These are phyloP conservation scores for Xylaria bambusicola DNA, from an alignment of 495 filamentous ascomycete genomes.

Conservation along the genomic window DNA sequence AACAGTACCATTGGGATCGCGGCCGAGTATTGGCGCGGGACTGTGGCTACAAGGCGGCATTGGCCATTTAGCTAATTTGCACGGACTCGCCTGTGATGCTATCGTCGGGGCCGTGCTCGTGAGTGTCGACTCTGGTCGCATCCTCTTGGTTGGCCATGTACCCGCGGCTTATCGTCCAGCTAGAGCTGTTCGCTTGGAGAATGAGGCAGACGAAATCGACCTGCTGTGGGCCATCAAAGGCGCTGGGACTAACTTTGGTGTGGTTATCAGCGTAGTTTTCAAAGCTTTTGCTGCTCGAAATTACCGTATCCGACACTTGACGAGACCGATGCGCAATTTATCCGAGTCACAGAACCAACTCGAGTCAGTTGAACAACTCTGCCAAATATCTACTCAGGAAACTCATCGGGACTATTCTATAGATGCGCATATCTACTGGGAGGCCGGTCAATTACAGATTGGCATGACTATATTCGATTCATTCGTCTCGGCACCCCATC, in stretches of 20 bases:
- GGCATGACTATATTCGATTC: constrained; percentile 57
- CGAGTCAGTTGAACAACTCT: no score
- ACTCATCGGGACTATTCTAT: constrained; percentile 51
- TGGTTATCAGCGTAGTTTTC: constrained; percentile 62
- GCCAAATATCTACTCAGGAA: constrained; percentile 39
- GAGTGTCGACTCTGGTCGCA: constrained; percentile 52
- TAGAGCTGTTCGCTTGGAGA: constrained; percentile 48
- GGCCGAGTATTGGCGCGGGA: constrained; percentile 64
- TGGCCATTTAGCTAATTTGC: constrained; percentile 57
- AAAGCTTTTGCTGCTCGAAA: constrained; percentile 48
- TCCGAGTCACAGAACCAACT: constrained; percentile 42
- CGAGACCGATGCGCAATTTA: no score
- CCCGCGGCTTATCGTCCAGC: constrained; percentile 50
- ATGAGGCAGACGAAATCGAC: constrained; percentile 56
- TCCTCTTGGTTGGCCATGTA: constrained; percentile 55
- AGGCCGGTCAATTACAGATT: constrained; percentile 49
- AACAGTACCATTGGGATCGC: constrained; percentile 60
- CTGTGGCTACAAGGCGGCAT: constrained; percentile 68
- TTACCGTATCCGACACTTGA: constrained; percentile 51
- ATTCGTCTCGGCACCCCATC: constrained; percentile 18
- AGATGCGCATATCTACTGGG: constrained; percentile 62
- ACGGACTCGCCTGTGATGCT: constrained; percentile 63
- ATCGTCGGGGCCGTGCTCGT: constrained; percentile 62
- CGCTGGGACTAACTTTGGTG: constrained; percentile 64
- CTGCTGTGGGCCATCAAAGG: constrained; percentile 64